Base-by-base conservation (phyloP, 305 asterid species). In the Fraxinus floribunda region DNA sequence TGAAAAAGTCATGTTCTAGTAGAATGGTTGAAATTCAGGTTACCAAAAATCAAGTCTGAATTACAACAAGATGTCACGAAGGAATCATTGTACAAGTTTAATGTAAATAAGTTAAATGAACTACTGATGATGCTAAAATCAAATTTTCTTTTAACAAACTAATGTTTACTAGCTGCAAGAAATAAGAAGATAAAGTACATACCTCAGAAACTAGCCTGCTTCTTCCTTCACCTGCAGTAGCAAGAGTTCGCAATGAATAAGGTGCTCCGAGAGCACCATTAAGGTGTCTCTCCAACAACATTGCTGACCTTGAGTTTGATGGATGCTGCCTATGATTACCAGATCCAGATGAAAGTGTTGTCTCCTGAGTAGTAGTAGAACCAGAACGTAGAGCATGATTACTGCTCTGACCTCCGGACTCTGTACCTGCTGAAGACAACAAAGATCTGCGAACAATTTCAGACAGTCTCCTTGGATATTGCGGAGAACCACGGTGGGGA, bases 171-270 rank as follows among this genome's bases (percentile, higher is more conserved):
- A 8, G 3, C 30, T 3, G 74, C 78, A 80, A 7, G 24, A 32
- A 44, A 16, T 35, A 75, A 16, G 32, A 74, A 41, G 49, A 24
- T n/a, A 46, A 36, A 73, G 73, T 75, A 82, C 81, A 60, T 83
- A 88, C 94, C 93, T 91, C 93, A 39, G 93, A 92, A 88, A 89
- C 90, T 18, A 87, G 85, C 83, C 92, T 89, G 85, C 92, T 86
- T 88, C 98, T 89, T 86, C 97, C 97, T 89, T 91, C 97, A 87
- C 90, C 80, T 22, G 89, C 95, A 78, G 90, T 89, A 82, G 94
- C 92, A 86, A 91, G 84, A 80, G 87, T 83, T 83, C 93, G 86
- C 49, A 88, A 80, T 11, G 95, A 82, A 90, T 90, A 78, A 79
- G 97, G 94, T 79, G 86, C 72, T 75, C 93, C 92, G 15, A 85